Percentiles rank a stretch among this genome's conserved stretches.
These are phyloP conservation scores for Juncus inflexus DNA, from an alignment of 176 grass and related monocot genomes.

Conservation along the genomic window DNA sequence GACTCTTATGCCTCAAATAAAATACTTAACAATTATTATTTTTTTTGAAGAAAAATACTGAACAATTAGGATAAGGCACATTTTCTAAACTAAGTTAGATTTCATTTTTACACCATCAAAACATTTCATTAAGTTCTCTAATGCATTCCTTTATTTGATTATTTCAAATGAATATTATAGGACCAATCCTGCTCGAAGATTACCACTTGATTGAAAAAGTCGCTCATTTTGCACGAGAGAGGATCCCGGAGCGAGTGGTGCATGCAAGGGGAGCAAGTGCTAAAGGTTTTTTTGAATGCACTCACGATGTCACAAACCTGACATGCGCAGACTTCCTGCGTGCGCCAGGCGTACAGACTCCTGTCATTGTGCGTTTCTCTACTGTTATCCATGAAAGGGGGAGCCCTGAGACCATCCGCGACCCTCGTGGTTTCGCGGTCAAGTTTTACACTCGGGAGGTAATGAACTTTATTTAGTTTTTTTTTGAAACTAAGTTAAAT, in stretches of 20 bases:
- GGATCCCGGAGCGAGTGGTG: constrained; percentile 87
- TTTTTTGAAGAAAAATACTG: neutral
- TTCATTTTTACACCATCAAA: too few relatives aligned
- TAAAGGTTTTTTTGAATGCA: constrained; percentile 92
- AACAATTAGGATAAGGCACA: neutral
- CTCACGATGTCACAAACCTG: constrained; percentile 52
- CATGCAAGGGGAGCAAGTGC: constrained; percentile 74
- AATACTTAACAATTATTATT: too few relatives aligned
- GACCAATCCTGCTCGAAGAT: constrained; percentile 72
- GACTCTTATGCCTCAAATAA: too few relatives aligned
- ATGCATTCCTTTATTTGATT: too few relatives aligned
- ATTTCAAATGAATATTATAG: constrained; percentile 11
- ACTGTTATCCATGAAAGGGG: constrained; percentile 94
- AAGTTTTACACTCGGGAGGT: constrained; percentile 91
- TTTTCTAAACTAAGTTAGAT: too few relatives aligned
- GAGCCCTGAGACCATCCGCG: constrained; percentile 73
- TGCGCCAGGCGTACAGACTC: constrained; percentile 39
- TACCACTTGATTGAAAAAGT: constrained; percentile 87
- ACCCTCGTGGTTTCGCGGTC: constrained; percentile 90
- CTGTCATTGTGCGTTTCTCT: constrained; percentile 80
- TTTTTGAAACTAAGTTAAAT: neutral
- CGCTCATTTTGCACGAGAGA: constrained; percentile 74
- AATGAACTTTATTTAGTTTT: neutral
- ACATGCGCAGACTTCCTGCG: constrained; percentile 94
- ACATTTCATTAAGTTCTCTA: too few relatives aligned